Percentiles rank a stretch among this genome's conserved stretches.
Conservation (phyloP, 2,329 filamentous ascomycete genomes). For the Waltergamsia citrina region DNA sequence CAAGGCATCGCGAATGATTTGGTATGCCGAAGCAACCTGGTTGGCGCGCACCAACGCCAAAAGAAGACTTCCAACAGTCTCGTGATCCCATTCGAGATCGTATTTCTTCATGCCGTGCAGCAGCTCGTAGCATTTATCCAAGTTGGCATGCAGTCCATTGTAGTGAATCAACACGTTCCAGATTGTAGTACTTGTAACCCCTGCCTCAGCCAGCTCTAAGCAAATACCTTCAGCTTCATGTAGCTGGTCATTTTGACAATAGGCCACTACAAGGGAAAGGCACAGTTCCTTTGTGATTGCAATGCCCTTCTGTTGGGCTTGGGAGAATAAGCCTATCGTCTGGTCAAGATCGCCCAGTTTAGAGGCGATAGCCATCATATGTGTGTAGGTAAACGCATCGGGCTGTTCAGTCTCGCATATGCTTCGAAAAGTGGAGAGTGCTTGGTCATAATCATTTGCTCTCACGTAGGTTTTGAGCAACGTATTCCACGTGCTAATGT, state of each 20-base stretch:
- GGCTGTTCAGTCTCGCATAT: slow-evolving; percentile 43
- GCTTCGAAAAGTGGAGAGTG: slow-evolving; percentile 52
- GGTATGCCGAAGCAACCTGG: slow-evolving; percentile 39
- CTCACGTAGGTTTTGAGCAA: slow-evolving; percentile 63
- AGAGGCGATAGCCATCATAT: slow-evolving; percentile 64
- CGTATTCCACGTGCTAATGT: slow-evolving; percentile 62
- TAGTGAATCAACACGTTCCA: slow-evolving; percentile 74
- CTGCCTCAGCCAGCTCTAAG: slow-evolving; percentile 39
- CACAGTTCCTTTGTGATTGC: slow-evolving; percentile 47
- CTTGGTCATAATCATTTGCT: slow-evolving; percentile 56
- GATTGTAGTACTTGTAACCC: slow-evolving; percentile 46
- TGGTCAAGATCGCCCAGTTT: slow-evolving; percentile 63
- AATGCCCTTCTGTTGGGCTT: slow-evolving; percentile 46
- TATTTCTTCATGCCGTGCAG: slow-evolving; percentile 38
- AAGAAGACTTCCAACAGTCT: slow-evolving; percentile 41
- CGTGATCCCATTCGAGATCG: slow-evolving; percentile 34
- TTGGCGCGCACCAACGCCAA: slow-evolving; percentile 36
- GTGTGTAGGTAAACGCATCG: slow-evolving; percentile 57
- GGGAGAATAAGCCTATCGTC: slow-evolving; percentile 54
- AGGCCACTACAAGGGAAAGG: slow-evolving; percentile 57
- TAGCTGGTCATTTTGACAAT: slow-evolving; percentile 35
- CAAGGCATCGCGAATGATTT: slow-evolving; percentile 33
- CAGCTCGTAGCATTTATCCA: slow-evolving; percentile 37
- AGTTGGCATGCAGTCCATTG: slow-evolving; percentile 52
- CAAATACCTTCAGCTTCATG: slow-evolving; percentile 26